phyloP scores from a whole-genome alignment of 192 early-diverging fungal species.

The Spizellomyces punctatus region DNA sequence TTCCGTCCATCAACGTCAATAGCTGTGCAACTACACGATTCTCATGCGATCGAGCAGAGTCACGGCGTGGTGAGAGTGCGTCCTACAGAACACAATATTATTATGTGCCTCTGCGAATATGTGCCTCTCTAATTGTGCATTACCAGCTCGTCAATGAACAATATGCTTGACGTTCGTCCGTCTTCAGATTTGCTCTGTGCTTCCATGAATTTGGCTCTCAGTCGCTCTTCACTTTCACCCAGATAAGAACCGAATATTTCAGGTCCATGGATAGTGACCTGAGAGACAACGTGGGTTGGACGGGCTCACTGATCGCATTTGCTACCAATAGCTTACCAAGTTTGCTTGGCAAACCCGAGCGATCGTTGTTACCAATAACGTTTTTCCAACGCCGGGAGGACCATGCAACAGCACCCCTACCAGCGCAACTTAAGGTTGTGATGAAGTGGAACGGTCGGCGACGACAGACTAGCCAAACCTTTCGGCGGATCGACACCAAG shows the following conservation, averaged over 20 bases:
- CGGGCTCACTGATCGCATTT: too few relatives aligned
- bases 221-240: conserved; percentile 84
- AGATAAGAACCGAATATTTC: conserved; percentile 81
- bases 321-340: conserved; percentile 31
- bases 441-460: too few relatives aligned
- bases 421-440: too few relatives aligned
- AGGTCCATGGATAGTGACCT: conserved; percentile 74
- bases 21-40: conserved; percentile 86
- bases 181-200: conserved; percentile 52
- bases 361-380: conserved; percentile 74
- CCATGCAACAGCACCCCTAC: conserved; percentile 78
- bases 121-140: conserved; percentile 39
- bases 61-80: conserved; percentile 70
- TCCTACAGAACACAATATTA: conserved; percentile 36
- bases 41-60: conserved; percentile 62
- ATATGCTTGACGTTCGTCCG: conserved; percentile 59
- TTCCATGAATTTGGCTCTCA: conserved; percentile 71
- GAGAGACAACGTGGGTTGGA: too few relatives aligned
- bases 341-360: conserved; percentile 66
- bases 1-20: conserved; percentile 89
- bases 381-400: conserved; percentile 95
- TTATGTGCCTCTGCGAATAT: conserved; percentile 27
- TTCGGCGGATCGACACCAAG: conserved; percentile 79
- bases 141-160: conserved; percentile 95
- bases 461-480: conserved; percentile 28